Base-by-base conservation (phyloP, 192 early-diverging fungal genomes). In the Coemansia sp. region DNA sequence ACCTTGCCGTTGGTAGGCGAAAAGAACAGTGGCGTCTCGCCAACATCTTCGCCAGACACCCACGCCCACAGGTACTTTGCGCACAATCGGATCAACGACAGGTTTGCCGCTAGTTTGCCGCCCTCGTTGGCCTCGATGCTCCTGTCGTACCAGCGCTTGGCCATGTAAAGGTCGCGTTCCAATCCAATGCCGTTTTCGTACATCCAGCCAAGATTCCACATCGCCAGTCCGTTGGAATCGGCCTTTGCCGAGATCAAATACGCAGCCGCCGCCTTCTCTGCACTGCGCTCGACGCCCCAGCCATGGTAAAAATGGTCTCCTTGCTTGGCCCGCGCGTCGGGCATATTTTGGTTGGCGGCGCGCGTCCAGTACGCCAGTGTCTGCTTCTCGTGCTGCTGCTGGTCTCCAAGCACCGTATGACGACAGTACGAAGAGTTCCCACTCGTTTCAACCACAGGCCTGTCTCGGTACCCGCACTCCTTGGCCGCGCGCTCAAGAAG, bases 121-220 rank as follows among this genome's bases (percentile, higher is more conserved):
- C 87, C 86, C n/a, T 86, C 88, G 71, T 96, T 95, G 35, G 87
- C 89, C 8, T 83, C 76, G 7, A 96, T 73, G n/a, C 91, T 85
- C 53, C 72, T 73, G 78, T 99, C 97, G 73, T 98, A 99, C 76
- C 87, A 92, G 44, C 95, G 87, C 77, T 98, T 98, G 16, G 97
- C 95, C 64, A 98, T 73, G 71, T 95, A 90, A 64, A 88, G 95
- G 76, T 99, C 95, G 85, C 88, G 88, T n/a, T 86, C 58, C 5
- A 96, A 90, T 6, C 97, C 97, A 34, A 97, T 65, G 39, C 97
- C 97, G 65, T 91, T 88, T 73, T 99, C 96, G 75, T 96, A 85
- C 94, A 99, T 97, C 89, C 90, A 97, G 5, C 93, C 97, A 1
- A 99, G 81, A 67, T 95, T 98, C 90, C 91, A 99, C 93, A 97